Base-by-base conservation (phyloP, 176 grass and related monocot genomes). In the Olyra latifolia region DNA sequence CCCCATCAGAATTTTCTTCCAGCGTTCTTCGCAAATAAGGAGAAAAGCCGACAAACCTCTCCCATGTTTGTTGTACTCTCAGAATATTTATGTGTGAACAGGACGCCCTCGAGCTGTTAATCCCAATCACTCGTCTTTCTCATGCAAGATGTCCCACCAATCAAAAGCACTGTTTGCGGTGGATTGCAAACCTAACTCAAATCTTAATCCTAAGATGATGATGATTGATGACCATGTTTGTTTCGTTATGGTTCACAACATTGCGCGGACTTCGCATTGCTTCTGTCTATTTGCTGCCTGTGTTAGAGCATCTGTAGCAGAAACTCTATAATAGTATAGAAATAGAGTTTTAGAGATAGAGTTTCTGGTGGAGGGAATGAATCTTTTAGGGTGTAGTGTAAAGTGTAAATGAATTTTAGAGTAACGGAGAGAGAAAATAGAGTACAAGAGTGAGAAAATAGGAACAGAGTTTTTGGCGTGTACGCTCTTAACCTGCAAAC, bases 21-120 rank as follows among this genome's bases (percentile, higher is more conserved):
- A 76, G 75, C 61, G 83, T 57, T 73, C 74, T 72, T 89, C 54
- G 16, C 68, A 78, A 91, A 93, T 97, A 93, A 97, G 87, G 89
- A 78, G 79, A 84, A 85, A 75, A 86, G 83, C 78, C 41, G 15
- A 87, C 64, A 84, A 85, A 87, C 66, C 74, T 87, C 84, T 84
- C 71, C 88, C 69, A 44, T 93, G 72, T 81, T 86, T 80, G 75
- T 69, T 85, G 74, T 59, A 73, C 74, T 80, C 78, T 57, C 45
- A 40, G 66, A 77, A 59, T 59, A 85, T 82, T 82, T 82, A n/a
- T 61, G 84, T 53, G 20, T 86, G 87, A 82, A 80, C 41, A 85
- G 83, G 75, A 79, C 44, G 53, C 24, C 54, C 39, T 53, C 41
- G 82, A 61, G 80, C 71, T 80, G 49, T 87, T 84, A 63, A 66